Base-by-base conservation (phyloP, 2,329 filamentous ascomycete genomes). In the Stromatinia cepivora region DNA sequence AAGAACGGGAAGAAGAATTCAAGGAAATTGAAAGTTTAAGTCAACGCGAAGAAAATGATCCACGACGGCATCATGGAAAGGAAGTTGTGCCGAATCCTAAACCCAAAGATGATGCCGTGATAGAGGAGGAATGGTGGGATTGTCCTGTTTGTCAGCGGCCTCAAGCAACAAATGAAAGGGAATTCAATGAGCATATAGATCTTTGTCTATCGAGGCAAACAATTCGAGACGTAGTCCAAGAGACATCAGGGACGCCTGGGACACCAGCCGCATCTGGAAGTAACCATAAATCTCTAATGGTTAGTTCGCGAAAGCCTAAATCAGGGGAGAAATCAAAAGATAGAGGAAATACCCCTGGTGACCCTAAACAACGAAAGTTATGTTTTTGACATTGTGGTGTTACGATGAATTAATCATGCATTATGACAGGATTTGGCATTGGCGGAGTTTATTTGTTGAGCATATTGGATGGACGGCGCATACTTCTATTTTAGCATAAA, bases 181-280 rank as follows among this genome's bases (percentile, higher is more conserved):
- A 81, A 0, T 97, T 98, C 80, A 99, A 99, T 74, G 87, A 91
- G 69, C 95, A 99, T 77, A 93, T 99, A 65, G 95, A 99, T 78
- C 86, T 91, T 11, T 99, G 95, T 78, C 85, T 99, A 1, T 97
- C 94, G 0, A 85, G 90, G 68, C 88, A 92, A 76, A 92, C 93
- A 0, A 98, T 99, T 75, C 90, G 90, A 58, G 92, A 97, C 75
- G 90, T 88, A 0, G 89, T 95, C 0, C 89, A 92, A 69, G 84
- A 84, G 62, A 75, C 68, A 4, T 46, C 63, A 11, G 28, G 25
- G 22, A 57, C 39, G 17, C 39, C 66, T n/a, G 50, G 39, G 13
- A 58, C 50, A 10, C 36, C 46, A 28, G 11, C 46, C 25, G 15
- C 31, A 52, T 64, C 46, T 3, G 31, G 61, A 7, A 64, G 22